Percentiles rank a stretch among this genome's conserved stretches.
Evolutionary conservation across 805 yeast genomes (phyloP).

Genomic region (Monosporozyma yasuniensis): DNA sequence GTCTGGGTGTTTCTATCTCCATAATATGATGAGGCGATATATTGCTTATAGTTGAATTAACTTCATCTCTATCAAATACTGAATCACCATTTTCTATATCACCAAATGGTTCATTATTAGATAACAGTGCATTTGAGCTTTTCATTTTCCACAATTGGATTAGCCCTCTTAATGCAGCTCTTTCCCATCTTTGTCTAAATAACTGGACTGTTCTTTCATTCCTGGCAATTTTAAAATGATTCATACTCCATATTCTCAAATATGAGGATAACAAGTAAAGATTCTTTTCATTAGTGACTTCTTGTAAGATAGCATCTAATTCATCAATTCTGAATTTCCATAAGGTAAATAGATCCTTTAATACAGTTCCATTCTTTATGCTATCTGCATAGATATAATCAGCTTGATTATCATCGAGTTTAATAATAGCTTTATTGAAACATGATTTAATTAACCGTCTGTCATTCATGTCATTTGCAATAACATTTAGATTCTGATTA

Average conservation of each 20-base stretch:
- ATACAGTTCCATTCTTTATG: not conserved
- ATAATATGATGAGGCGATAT: not conserved
- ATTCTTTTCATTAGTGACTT: conserved; percentile 18
- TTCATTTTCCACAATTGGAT: conserved; percentile 30
- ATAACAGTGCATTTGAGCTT: conserved; percentile 6
- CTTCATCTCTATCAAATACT: not conserved
- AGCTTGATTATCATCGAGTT: not conserved
- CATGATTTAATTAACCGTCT: not conserved
- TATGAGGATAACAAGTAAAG: conserved; percentile 16
- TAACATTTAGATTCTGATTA: not conserved
- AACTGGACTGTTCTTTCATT: conserved; percentile 28
- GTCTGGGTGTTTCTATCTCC: not conserved
- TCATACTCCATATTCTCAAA: conserved; percentile 31
- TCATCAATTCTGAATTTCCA: conserved; percentile 5
- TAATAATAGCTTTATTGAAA: not conserved
- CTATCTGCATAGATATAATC: not conserved
- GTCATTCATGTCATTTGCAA: not conserved
- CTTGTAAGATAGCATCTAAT: conserved; percentile 12
- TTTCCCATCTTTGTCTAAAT: conserved; percentile 33
- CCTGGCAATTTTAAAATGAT: conserved; percentile 27
- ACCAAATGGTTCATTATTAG: not conserved
- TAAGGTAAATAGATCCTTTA: not conserved
- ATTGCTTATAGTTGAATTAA: not conserved
- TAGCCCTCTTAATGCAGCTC: conserved; percentile 33
- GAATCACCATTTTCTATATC: not conserved